Conservation (phyloP, 345 rosid genomes). For the Clarkia xantiana region DNA sequence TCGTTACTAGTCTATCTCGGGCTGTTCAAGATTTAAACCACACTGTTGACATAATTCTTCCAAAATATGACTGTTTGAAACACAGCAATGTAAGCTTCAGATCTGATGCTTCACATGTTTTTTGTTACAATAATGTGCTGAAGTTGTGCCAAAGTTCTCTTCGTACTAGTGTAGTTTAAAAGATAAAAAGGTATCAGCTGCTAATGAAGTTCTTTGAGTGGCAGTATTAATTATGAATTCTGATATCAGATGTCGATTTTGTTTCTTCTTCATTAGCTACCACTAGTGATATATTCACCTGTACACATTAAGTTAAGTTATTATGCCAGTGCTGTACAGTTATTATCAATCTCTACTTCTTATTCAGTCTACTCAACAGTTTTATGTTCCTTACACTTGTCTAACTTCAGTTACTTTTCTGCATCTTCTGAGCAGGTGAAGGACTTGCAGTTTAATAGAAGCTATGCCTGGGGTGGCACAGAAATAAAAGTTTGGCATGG, state of each 20-base stretch:
- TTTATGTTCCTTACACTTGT: constrained; percentile 4
- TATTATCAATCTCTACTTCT: no score
- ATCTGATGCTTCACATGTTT: constrained; percentile 7
- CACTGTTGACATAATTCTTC: constrained; percentile 70
- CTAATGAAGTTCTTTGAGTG: no score
- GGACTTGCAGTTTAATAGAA: constrained; percentile 45
- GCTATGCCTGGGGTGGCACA: constrained; percentile 71
- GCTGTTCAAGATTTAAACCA: constrained; percentile 90
- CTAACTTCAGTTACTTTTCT: not conserved
- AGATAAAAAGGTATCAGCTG: no score
- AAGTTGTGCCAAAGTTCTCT: no score
- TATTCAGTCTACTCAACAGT: not conserved
- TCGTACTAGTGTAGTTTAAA: no score
- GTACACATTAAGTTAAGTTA: no score
- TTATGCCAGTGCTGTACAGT: no score
- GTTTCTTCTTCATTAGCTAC: no score
- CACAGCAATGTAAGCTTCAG: constrained; percentile 49
- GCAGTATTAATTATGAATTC: no score
- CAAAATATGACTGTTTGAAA: constrained; percentile 83
- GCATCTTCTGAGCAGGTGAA: constrained; percentile 30
- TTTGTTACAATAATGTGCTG: no score
- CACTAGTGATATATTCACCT: no score
- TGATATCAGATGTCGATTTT: no score
- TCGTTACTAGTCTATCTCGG: constrained; percentile 91
- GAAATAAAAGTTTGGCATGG: constrained; percentile 90